Evolutionary conservation across 2,329 filamentous ascomycete species (phyloP).

Genomic region (Colletotrichum cordylinicola): DNA sequence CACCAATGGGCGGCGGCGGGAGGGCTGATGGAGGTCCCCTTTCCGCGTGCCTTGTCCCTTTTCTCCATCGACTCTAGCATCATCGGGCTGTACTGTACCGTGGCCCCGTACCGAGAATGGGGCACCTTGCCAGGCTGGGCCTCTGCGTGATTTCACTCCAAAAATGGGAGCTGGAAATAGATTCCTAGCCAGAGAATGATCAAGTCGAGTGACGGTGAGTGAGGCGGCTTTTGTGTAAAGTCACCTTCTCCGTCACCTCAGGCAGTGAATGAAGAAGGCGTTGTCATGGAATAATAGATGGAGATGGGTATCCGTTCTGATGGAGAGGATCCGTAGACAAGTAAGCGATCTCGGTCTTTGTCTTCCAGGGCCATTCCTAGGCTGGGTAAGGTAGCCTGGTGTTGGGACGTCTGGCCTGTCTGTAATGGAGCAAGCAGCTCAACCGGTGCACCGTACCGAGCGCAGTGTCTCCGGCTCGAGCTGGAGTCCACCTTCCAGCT

Average conservation of each 20-base stretch:
- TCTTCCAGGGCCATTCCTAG: not conserved
- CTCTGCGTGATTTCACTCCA: not conserved
- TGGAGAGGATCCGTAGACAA: not conserved
- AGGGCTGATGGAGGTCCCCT: conserved; percentile 1
- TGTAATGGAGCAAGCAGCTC: not conserved
- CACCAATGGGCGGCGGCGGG: not conserved
- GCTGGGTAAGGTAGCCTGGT: not conserved
- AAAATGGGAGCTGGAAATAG: not conserved
- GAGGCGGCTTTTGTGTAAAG: not conserved
- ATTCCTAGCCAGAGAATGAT: not conserved
- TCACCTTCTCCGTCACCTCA: not conserved
- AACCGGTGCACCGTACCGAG: conserved; percentile 6
- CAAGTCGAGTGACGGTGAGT: not conserved
- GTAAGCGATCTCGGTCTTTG: not conserved
- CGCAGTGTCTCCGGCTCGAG: conserved; percentile 12
- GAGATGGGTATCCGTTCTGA: not conserved
- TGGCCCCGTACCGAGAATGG: conserved; percentile 7
- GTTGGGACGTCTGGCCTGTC: not conserved
- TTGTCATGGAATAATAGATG: not conserved
- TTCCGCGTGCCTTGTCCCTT: conserved; percentile 16
- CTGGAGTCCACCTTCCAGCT: conserved; percentile 12
- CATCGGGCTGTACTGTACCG: conserved; percentile 16
- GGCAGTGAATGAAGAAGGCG: not conserved
- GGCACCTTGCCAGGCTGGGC: not conserved
- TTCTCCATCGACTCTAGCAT: conserved; percentile 9